phyloP scores from a whole-genome alignment of 768 basidiomycete species.

The Pilatotrama ljubarskyi region DNA sequence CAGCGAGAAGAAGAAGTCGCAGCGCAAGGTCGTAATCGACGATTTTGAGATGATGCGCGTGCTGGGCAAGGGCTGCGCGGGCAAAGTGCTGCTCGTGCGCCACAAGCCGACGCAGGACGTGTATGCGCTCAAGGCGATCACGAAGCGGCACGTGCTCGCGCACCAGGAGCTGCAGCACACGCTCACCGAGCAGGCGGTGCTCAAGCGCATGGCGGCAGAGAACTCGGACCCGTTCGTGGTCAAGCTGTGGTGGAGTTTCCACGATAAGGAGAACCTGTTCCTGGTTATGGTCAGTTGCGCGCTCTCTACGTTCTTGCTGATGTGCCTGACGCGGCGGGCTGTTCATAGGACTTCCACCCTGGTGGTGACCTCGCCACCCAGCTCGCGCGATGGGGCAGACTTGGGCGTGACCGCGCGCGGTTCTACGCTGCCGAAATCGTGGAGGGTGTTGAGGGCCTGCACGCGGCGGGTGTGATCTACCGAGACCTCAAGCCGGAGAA shows the following conservation, averaged over 20 bases:
- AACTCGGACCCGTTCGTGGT: constrained; percentile 92
- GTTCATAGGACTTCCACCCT: constrained; percentile 81
- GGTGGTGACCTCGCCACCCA: constrained; percentile 98
- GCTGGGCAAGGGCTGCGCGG: constrained; percentile 95
- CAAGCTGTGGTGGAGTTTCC: constrained; percentile 96
- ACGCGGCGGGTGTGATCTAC: constrained; percentile 93
- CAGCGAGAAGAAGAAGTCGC: constrained; percentile 52
- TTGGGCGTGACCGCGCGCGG: constrained; percentile 90
- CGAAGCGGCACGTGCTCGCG: constrained; percentile 94
- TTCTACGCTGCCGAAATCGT: constrained; percentile 99
- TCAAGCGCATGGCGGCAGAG: constrained; percentile 91
- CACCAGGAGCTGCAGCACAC: constrained; percentile 97
- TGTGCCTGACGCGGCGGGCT: not conserved
- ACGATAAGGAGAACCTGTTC: constrained; percentile 96
- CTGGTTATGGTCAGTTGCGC: constrained; percentile 78
- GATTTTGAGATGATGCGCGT: constrained; percentile 99
- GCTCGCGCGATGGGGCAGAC: constrained; percentile 90
- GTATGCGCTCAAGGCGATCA: constrained; percentile 96
- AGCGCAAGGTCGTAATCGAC: constrained; percentile 75
- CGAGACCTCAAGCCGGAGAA: constrained; percentile 97
- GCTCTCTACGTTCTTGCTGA: not conserved
- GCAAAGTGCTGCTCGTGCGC: constrained; percentile 90
- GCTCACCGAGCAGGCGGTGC: constrained; percentile 91
- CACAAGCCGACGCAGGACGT: constrained; percentile 71
- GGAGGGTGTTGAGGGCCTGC: constrained; percentile 93